Evolutionary conservation across 2,329 filamentous ascomycete genomes (phyloP), one percentile per base, ranked within the genome.

Genomic region (Xylaria arbuscula): DNA sequence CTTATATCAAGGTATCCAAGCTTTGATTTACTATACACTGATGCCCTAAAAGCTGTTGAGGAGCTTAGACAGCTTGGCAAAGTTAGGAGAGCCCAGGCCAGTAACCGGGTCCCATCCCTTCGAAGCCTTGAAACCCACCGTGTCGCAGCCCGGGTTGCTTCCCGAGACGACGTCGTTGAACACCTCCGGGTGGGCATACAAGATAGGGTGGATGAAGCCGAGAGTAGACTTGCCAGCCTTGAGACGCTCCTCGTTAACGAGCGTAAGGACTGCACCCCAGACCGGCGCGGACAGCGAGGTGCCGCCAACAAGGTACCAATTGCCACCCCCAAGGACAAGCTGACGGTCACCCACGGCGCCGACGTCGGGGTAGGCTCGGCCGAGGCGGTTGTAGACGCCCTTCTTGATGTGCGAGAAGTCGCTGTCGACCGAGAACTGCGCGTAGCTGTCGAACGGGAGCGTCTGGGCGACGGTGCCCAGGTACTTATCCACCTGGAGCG

Each of bases 251-350:
- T 87, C 85, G 70, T 87, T 87, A 47, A 87, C 78, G 72, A 86
- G 74, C 4, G 83, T 87, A 40, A 88, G 74, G 11, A 78, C 81
- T 7, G 83, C 86, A 0, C 87, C 85, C 28, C 88, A 87, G 0
- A 87, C 80, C 0, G 90, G 90, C 0, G 86, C 79, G 0, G 89
- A 84, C 38, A 88, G 86, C 28, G 82, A 85, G 3, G 84, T 87
- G 11, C 87, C 87, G n/a, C 82, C 83, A 28, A 76, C 70, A 17
- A 69, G 70, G 22, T 71, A 72, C 72, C 74, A 86, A 74, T 6
- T 73, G 69, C 72, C 77, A 59, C 74, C 72, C 17, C 74, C 66
- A 3, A 74, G 71, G 1, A 78, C 72, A 7, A 77, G 66, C 53
- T 75, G 74, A 19, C 74, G 73, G 57, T 78, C 84, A 1, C 86